Evolutionary conservation across 2,329 filamentous ascomycete genomes (phyloP).

Genomic region (Exophiala bonariae): DNA sequence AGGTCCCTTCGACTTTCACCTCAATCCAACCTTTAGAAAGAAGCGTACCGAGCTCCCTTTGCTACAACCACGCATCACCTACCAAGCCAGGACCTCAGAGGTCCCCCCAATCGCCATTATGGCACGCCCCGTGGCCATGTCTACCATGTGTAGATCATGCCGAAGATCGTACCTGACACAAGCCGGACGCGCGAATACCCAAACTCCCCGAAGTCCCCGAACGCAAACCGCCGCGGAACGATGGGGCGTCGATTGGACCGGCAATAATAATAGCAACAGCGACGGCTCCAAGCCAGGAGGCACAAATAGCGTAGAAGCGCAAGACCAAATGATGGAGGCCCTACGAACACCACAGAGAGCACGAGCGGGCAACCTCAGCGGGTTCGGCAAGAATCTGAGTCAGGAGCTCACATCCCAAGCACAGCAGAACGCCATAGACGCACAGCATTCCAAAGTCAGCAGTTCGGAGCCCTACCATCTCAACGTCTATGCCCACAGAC

Average conservation of each 20-base stretch:
- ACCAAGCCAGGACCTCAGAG: too few species aligned
- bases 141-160: conserved; percentile 25
- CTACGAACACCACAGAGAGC: too few species aligned
- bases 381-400: conserved; percentile 4
- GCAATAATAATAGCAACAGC: conserved; percentile 8
- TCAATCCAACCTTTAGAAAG: too few species aligned
- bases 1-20: too few species aligned
- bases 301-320: too few species aligned
- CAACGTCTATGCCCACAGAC: conserved; percentile 82
- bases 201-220: not conserved
- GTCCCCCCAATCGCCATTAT: conserved; percentile 6
- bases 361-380: too few species aligned
- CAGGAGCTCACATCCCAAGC: conserved; percentile 8
- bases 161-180: conserved; percentile 12
- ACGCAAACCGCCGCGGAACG: conserved; percentile 9
- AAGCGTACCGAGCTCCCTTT: not conserved
- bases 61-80: not conserved
- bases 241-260: too few species aligned
- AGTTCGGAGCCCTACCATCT: conserved; percentile 70
- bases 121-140: conserved; percentile 15
- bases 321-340: too few species aligned
- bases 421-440: conserved; percentile 16
- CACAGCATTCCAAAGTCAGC: conserved; percentile 10
- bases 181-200: conserved; percentile 6
- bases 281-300: too few species aligned